These are phyloP conservation scores for Triticum monococcum DNA, from an alignment of 176 grass and related monocot species.

Conservation along the genomic window DNA sequence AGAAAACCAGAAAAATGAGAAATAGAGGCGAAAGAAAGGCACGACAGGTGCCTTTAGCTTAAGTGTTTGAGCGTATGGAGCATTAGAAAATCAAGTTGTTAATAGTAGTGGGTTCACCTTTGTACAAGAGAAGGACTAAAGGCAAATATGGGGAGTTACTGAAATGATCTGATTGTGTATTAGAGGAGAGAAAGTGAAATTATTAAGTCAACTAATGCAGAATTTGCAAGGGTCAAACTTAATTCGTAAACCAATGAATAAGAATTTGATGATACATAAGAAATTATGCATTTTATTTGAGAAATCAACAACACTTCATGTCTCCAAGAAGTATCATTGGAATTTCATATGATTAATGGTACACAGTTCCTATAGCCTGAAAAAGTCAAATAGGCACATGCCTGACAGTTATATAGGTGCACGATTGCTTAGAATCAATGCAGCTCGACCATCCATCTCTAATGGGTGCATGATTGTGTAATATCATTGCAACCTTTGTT, in stretches of 20 bases:
- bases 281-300: background rate
- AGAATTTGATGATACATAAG: background rate
- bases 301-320: background rate
- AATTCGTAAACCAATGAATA: background rate
- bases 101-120: background rate
- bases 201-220: background rate
- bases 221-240: background rate
- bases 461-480: background rate
- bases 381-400: background rate
- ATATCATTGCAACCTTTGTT: background rate
- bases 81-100: background rate
- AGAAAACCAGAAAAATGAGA: no score
- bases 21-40: no score
- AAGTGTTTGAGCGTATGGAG: background rate
- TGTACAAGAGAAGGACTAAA: background rate
- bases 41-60: no score
- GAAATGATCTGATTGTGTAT: background rate
- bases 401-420: background rate
- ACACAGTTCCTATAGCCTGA: background rate
- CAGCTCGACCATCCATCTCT: background rate
- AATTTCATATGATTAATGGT: background rate
- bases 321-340: background rate
- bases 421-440: background rate
- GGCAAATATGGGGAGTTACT: background rate
- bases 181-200: background rate